These are phyloP conservation scores for Fusarium domesticum DNA, from an alignment of 2,329 filamentous ascomycete species.

Conservation along the genomic window DNA sequence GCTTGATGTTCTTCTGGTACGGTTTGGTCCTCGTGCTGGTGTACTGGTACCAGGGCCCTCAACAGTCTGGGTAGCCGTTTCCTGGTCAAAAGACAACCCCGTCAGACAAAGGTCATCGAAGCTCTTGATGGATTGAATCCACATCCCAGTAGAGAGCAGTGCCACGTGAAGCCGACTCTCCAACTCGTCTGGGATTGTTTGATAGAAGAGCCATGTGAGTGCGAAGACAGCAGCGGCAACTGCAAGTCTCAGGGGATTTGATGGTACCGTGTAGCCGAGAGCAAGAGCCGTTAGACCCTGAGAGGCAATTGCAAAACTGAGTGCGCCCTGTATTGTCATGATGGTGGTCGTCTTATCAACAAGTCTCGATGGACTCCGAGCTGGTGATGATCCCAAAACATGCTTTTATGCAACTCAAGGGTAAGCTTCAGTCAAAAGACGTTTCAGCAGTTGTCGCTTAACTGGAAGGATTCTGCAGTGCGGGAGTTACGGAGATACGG, in stretches of 20 bases:
- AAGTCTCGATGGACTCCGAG: no score
- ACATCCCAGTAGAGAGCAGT: constrained; percentile 15
- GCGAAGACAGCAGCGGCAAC: not conserved
- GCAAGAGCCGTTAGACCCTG: constrained; percentile 7
- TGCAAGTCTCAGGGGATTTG: not conserved
- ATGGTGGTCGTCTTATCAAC: not conserved
- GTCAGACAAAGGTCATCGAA: constrained; percentile 17
- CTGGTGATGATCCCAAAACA: no score
- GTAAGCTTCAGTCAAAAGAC: no score
- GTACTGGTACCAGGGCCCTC: no score
- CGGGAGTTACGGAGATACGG: no score
- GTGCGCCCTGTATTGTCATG: constrained; percentile 4
- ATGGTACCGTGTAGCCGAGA: constrained; percentile 8
- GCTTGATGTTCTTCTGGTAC: no score
- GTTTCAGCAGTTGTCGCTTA: no score
- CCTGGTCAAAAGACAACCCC: constrained; percentile 1
- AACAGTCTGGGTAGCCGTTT: not conserved
- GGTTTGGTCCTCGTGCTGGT: no score
- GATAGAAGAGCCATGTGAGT: constrained; percentile 14
- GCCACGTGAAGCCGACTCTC: constrained; percentile 17
- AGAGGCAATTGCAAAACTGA: constrained; percentile 6
- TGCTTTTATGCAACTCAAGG: no score
- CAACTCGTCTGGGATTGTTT: constrained; percentile 5
- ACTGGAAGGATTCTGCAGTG: no score
- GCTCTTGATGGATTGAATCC: constrained; percentile 19